Base-by-base conservation (phyloP, 306 rosid species). In the Arachis hypogaea region DNA sequence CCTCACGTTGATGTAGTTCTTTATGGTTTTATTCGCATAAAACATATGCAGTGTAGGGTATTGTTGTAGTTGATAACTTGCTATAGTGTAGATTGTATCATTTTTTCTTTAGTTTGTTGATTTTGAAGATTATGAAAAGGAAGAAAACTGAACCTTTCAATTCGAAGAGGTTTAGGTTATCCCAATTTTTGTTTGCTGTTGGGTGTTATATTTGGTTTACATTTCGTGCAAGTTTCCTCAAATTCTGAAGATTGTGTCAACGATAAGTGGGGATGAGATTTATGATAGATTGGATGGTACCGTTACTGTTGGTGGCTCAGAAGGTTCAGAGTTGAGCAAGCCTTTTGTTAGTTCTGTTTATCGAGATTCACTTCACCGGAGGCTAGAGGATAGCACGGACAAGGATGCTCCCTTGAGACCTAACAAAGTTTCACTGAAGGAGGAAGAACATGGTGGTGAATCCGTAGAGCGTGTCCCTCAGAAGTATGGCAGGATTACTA, bases 301-400 rank as follows among this genome's bases (percentile, higher is more conserved):
- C 9, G 60, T 14, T 14, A 14, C 7, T 28, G 72, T 59, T 74
- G 74, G 76, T 74, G 83, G 55, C 47, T 69, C 77, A 47, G 85
- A 81, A 33, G 91, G 86, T 69, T 65, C 81, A 1, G 97, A 85
- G 78, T 80, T 86, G 64, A 84, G 84, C 85, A 88, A 84, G 64
- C 90, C 90, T 2, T 79, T 90, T 57, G 83, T 88, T 59, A 69
- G 83, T 80, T 81, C 94, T 38, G 84, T 85, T 64, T 88, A 93
- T 71, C 86, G 82, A 88, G 97, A 93, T 71, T 87, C 82, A 38
- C 84, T 89, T 81, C 91, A 88, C 67, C 79, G 94, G 82, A 89
- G 82, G 72, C 77, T 93, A 81, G 96, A 89, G 64, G 90, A 89
- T 81, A 86, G 81, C 63, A 81, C 52, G 65, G 75, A 88, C 71